Base-by-base conservation (phyloP, 495 filamentous ascomycete genomes). In the Aspergillus campestris region DNA sequence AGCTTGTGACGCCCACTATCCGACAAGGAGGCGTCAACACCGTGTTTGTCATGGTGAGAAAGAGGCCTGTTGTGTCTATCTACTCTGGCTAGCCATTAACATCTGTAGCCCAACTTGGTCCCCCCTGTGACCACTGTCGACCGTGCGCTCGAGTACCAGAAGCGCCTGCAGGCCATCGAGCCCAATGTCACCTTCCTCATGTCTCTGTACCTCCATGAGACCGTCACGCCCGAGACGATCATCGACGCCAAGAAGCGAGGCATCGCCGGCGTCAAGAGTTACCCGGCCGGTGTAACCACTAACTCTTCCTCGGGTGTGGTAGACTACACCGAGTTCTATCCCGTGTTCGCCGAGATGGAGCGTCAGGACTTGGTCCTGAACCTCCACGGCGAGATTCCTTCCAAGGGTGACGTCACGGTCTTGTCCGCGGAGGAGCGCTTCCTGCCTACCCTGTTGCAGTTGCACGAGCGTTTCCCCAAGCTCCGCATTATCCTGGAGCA, bases 271-370 rank as follows among this genome's bases (percentile, higher is more conserved):
- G 69, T 74, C 44, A 73, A 89, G 60, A 71, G 73, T 43, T 86
- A 83, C 53, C 80, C 80, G 3, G 79, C 78, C 30, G 79, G 78
- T 52, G 70, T 66, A 7, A 95, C 88, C 0, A 95, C 90, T 43
- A 94, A 95, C 66, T 91, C 86, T 12, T 77, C 81, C 44, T 78
- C 79, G 40, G 91, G 89, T 13, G 87, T 95, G 13, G 68, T 89
- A 28, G 79, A 83, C 50, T 84, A 86, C 54, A 75, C 73, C 13
- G 48, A 65, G 34, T 88, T 81, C 64, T 84, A 87, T 55, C 82
- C 83, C 10, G 83, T 94, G 31, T 90, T 96, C 47, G 77, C 72
- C 4, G 83, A 81, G 50, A 95, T 96, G 74, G 76, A 88, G 50
- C 66, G 74, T 30, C 73, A 83, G 42, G 68, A 76, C 44, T 62